A percentile compares a stretch with the other conserved stretches of the same genome.
phyloP scores from a whole-genome alignment of 1,139 yeast species.

The Petasospora fabianii region DNA sequence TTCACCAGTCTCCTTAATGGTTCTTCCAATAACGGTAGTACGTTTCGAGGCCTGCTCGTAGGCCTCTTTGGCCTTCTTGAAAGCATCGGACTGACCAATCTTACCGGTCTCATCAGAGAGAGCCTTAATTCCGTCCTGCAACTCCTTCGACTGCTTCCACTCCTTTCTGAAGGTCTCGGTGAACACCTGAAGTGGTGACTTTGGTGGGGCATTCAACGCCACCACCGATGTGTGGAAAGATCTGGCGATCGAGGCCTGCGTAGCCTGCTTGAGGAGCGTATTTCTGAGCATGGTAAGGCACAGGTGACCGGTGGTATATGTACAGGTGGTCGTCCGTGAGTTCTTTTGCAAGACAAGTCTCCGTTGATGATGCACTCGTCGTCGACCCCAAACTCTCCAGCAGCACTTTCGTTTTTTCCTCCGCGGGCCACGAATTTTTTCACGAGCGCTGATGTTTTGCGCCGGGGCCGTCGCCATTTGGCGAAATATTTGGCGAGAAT shows the following conservation, averaged over 20 bases:
- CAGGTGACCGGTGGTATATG: conserved; percentile 1
- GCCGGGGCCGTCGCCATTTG: no score
- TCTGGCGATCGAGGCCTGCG: conserved; percentile 16
- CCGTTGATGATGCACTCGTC: no score
- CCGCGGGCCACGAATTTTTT: conserved; percentile 5
- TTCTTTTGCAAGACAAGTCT: no score
- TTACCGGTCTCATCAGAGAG: conserved; percentile 95
- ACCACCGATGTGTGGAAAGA: conserved; percentile 21
- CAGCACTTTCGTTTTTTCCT: no score
- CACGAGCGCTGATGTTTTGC: conserved; percentile 8
- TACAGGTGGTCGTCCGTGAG: conserved; percentile 3
- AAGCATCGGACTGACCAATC: conserved; percentile 91
- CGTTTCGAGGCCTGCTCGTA: conserved; percentile 81
- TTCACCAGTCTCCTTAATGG: conserved; percentile 87
- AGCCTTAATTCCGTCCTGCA: conserved; percentile 90
- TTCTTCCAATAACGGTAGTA: conserved; percentile 77
- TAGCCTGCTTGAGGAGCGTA: conserved; percentile 6
- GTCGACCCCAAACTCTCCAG: no score
- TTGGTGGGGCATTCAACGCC: conserved; percentile 29
- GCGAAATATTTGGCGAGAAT: no score
- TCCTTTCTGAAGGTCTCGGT: conserved; percentile 88
- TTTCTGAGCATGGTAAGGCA: conserved; percentile 4
- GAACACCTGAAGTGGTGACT: conserved; percentile 89
- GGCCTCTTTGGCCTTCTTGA: conserved; percentile 90
- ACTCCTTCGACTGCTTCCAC: conserved; percentile 85